Percentiles rank a stretch among this genome's conserved stretches.
phyloP scores from a whole-genome alignment of 2,329 filamentous ascomycete genomes.

The Epichloe coenophiala region DNA sequence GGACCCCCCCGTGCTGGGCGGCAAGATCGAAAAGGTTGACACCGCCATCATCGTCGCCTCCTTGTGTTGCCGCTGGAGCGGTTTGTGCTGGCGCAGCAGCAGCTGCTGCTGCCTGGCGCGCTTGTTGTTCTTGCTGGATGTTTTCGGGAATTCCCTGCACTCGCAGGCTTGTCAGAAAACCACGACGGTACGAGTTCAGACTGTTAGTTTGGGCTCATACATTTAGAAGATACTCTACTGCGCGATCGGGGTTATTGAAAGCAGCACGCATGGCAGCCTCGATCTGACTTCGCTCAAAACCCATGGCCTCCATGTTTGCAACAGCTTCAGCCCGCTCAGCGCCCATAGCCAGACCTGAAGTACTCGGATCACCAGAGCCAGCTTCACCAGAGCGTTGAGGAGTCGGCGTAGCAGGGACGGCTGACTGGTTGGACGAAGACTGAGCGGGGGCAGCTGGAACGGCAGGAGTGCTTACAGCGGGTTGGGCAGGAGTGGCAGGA shows the following conservation, averaged over 20 bases:
- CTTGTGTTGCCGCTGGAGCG: constrained; percentile 19
- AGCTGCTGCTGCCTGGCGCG: constrained; percentile 27
- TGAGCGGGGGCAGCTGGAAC: constrained; percentile 30
- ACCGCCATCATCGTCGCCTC: constrained; percentile 47
- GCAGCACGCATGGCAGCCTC: constrained; percentile 91
- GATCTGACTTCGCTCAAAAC: constrained; percentile 77
- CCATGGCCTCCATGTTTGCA: constrained; percentile 93
- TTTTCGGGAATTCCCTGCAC: constrained; percentile 78
- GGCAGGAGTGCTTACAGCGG: constrained; percentile 48
- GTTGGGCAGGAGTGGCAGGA: constrained; percentile 40
- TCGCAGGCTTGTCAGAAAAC: not conserved
- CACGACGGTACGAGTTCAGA: not conserved
- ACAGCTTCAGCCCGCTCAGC: constrained; percentile 70
- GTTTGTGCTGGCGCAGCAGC: constrained; percentile 23
- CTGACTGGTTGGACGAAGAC: constrained; percentile 31
- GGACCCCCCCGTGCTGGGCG: constrained; percentile 51
- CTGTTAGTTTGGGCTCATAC: constrained; percentile 35
- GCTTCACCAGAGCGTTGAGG: constrained; percentile 31
- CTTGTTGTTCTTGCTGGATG: constrained; percentile 57
- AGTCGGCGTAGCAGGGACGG: constrained; percentile 38
- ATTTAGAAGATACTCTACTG: constrained; percentile 86
- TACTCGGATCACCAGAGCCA: constrained; percentile 30
- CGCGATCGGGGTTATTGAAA: constrained; percentile 92
- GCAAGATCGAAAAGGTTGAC: constrained; percentile 91
- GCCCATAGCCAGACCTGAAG: constrained; percentile 77